Evolutionary conservation across 768 basidiomycete genomes (phyloP).

Genomic region (Mycena vulgaris): DNA sequence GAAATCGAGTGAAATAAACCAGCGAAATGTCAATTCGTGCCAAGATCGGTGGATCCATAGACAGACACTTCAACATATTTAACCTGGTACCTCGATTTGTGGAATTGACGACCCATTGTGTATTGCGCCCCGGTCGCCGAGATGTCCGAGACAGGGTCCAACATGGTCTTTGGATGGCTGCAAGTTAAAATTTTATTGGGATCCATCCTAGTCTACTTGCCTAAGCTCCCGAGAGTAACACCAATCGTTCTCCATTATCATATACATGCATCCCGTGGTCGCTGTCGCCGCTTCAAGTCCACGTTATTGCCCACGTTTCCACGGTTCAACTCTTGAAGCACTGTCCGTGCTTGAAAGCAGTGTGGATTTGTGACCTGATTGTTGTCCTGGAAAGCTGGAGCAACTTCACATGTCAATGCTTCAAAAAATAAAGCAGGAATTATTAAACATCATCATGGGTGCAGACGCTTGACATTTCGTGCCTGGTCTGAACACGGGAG

Average conservation of each 20-base stretch:
- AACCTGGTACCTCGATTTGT: constrained; percentile 1
- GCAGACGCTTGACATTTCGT: constrained; percentile 5
- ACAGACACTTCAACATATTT: constrained; percentile 2
- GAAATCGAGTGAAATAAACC: constrained; percentile 12
- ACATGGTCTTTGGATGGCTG: constrained; percentile 13
- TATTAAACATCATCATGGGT: background rate
- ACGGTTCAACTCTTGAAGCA: constrained; percentile 20
- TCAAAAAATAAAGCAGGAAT: constrained; percentile 1
- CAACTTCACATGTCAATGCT: constrained; percentile 2
- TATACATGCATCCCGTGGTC: constrained; percentile 11
- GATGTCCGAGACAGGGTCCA: constrained; percentile 2
- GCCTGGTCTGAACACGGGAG: constrained; percentile 4
- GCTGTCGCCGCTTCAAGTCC: background rate
- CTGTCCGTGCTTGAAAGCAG: constrained; percentile 8
- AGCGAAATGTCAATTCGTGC: constrained; percentile 1
- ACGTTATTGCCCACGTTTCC: constrained; percentile 11
- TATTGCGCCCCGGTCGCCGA: constrained; percentile 10
- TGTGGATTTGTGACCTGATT: constrained; percentile 9
- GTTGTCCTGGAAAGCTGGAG: constrained; percentile 13
- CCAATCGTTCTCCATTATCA: constrained; percentile 8
- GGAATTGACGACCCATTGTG: constrained; percentile 8
- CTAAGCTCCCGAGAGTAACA: background rate
- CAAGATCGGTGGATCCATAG: background rate
- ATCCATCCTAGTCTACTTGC: constrained; percentile 11
- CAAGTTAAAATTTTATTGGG: constrained; percentile 13